Percentiles rank a stretch among this genome's conserved stretches.
Evolutionary conservation across 192 early-diverging fungal species (phyloP).

Genomic region (Coemansia umbellata): DNA sequence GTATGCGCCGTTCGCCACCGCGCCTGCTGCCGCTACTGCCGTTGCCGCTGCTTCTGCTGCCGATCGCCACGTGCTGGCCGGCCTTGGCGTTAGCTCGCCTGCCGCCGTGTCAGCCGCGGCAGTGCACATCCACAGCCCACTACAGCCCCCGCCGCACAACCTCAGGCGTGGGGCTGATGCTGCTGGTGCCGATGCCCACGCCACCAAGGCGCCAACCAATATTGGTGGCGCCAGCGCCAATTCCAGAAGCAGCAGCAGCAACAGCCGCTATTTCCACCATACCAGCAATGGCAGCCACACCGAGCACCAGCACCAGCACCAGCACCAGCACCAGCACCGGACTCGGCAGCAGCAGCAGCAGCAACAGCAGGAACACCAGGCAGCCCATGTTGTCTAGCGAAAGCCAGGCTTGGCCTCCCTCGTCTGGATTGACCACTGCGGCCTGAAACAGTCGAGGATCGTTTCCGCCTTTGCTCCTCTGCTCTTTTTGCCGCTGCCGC

Average conservation of each 20-base stretch:
- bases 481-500: too few relatives aligned
- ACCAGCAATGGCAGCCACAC: not conserved
- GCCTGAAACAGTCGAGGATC: too few relatives aligned
- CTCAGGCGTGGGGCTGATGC: constrained; percentile 19
- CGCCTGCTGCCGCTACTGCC: not conserved
- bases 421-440: too few relatives aligned
- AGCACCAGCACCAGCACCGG: not conserved
- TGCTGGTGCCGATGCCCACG: not conserved
- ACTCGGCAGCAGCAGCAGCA: not conserved
- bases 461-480: too few relatives aligned
- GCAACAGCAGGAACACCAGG: not conserved
- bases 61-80: too few relatives aligned
- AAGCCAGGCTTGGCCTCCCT: too few relatives aligned
- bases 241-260: not conserved
- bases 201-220: not conserved
- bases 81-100: too few relatives aligned
- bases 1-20: constrained; percentile 30
- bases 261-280: not conserved
- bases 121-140: constrained; percentile 22
- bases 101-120: too few relatives aligned
- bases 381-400: constrained; percentile 7
- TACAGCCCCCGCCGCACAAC: constrained; percentile 36
- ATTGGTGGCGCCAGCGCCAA: not conserved
- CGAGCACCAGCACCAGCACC: not conserved
- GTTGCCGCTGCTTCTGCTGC: too few relatives aligned